Conservation (phyloP, 208 protist genomes). For the Acanthamoeba royreba region DNA sequence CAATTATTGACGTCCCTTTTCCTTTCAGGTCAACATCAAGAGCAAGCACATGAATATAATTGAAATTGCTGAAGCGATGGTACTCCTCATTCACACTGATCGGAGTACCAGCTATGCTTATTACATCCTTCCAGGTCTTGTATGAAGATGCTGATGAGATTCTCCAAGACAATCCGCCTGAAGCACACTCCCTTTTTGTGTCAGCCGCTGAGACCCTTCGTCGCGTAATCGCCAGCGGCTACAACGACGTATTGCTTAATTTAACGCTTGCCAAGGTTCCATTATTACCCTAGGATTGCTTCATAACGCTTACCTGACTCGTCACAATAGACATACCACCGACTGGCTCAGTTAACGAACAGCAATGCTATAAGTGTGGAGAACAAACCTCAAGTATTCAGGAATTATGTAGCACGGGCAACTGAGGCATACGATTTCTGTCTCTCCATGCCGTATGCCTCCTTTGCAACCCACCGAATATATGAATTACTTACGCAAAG, state of each 20-base stretch:
- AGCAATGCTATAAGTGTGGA: not conserved
- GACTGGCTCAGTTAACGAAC: not conserved
- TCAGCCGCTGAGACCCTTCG: not conserved
- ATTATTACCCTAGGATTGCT: too few relatives aligned
- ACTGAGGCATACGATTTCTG: not conserved
- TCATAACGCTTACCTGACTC: too few relatives aligned
- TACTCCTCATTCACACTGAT: too few relatives aligned
- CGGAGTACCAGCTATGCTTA: too few relatives aligned
- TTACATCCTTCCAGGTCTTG: too few relatives aligned
- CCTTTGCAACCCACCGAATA: too few relatives aligned
- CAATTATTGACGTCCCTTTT: too few relatives aligned
- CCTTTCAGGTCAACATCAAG: not conserved
- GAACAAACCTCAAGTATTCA: not conserved
- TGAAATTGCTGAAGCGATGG: constrained; percentile 13
- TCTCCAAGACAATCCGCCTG: not conserved
- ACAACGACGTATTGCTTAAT: not conserved
- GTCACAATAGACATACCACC: not conserved
- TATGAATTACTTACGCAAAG: too few relatives aligned
- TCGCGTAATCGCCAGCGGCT: not conserved
- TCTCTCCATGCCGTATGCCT: not conserved
- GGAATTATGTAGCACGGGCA: not conserved
- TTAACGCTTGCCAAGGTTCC: not conserved
- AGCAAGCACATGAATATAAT: constrained; percentile 42
- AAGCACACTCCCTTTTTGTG: not conserved
- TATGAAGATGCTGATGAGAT: constrained; percentile 37